phyloP scores from a whole-genome alignment of 768 basidiomycete genomes.

The Trametes cinnabarina region DNA sequence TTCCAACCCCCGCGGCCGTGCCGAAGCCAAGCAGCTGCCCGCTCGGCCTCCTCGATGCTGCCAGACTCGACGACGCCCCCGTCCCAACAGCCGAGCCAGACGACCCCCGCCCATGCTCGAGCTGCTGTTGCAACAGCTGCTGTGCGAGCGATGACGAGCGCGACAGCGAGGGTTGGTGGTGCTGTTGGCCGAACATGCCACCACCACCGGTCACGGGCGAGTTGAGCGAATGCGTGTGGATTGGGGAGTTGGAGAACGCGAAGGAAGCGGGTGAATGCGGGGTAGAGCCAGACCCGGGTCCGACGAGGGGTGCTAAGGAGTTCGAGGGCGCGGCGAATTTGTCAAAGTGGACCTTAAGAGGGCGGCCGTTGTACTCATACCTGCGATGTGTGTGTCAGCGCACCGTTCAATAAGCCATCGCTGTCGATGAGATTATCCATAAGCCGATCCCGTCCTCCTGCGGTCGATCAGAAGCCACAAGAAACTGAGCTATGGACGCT shows the following conservation, averaged over 20 bases:
- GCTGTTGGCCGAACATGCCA: not conserved
- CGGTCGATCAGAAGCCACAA: too few species aligned
- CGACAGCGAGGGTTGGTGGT: conserved; percentile 4
- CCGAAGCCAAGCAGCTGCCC: not conserved
- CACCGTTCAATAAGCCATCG: too few species aligned
- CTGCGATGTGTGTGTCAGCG: conserved; percentile 38
- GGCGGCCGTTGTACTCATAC: conserved; percentile 84
- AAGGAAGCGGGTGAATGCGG: conserved; percentile 17
- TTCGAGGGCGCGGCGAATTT: conserved; percentile 53
- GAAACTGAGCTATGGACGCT: too few species aligned
- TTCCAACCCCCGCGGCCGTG: not conserved
- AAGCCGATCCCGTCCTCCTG: too few species aligned
- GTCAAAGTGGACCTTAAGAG: conserved; percentile 90
- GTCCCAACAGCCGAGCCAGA: not conserved
- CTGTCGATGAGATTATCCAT: not conserved
- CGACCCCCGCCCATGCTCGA: conserved; percentile 11
- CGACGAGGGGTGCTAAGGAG: conserved; percentile 18
- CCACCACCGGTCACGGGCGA: not conserved
- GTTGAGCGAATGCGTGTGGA: not conserved
- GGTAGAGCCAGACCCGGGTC: conserved; percentile 8
- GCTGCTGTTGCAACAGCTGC: conserved; percentile 17
- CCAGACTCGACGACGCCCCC: not conserved
- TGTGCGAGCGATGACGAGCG: conserved; percentile 21
- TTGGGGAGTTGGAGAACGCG: conserved; percentile 1
- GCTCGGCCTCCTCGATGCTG: conserved; percentile 5